A percentile compares a stretch with the other conserved stretches of the same genome.
Conservation (phyloP, 768 basidiomycete species). For the Postia placenta region DNA sequence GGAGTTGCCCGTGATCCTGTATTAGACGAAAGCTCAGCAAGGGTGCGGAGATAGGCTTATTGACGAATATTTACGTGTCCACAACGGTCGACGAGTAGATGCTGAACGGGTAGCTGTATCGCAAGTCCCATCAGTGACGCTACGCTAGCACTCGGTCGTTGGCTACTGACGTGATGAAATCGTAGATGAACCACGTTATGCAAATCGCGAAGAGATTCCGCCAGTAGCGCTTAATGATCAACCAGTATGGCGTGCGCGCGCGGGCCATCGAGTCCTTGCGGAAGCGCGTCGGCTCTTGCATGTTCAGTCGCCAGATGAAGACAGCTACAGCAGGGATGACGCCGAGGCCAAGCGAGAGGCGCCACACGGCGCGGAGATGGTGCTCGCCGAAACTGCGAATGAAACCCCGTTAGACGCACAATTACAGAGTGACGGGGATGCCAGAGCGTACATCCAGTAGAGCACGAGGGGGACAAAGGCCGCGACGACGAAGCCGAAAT, state of each 20-base stretch:
- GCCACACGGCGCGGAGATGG: slow-evolving; percentile 85
- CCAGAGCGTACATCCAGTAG: slow-evolving; percentile 71
- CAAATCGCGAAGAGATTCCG: slow-evolving; percentile 66
- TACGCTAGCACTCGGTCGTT: slow-evolving; percentile 7
- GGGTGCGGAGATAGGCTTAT: too few relatives aligned
- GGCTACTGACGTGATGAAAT: slow-evolving; percentile 56
- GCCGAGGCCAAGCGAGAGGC: slow-evolving; percentile 80
- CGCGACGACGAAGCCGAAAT: slow-evolving; percentile 72
- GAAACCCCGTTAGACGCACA: not conserved
- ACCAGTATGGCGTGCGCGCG: slow-evolving; percentile 64
- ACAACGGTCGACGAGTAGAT: slow-evolving; percentile 78
- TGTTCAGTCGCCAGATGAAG: slow-evolving; percentile 79
- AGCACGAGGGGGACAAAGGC: slow-evolving; percentile 81
- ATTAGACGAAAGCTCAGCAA: too few relatives aligned
- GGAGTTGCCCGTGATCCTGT: slow-evolving; percentile 54
- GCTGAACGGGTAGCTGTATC: slow-evolving; percentile 43
- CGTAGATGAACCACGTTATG: slow-evolving; percentile 80
- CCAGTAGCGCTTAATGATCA: slow-evolving; percentile 81
- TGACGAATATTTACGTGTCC: slow-evolving; percentile 44
- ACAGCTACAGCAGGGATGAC: slow-evolving; percentile 73
- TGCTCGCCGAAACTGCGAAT: slow-evolving; percentile 58
- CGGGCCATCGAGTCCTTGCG: slow-evolving; percentile 76
- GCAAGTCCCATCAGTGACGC: not conserved
- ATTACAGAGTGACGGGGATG: not conserved
- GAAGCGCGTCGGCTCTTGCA: slow-evolving; percentile 74